These are phyloP conservation scores for Periconia macrospinosa DNA, from an alignment of 2,329 filamentous ascomycete species.

Conservation along the genomic window DNA sequence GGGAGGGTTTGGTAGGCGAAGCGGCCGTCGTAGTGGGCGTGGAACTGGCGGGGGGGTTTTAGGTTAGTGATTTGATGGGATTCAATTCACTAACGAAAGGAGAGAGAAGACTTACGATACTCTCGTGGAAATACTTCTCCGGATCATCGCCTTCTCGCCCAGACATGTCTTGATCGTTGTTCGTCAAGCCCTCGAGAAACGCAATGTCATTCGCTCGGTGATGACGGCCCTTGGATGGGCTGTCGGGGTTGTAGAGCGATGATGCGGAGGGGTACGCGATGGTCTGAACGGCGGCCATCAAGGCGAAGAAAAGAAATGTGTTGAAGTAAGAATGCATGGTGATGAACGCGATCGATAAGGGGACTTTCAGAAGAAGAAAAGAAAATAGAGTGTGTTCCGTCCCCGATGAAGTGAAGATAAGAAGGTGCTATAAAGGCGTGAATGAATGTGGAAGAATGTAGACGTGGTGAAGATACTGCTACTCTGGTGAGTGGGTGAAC, in stretches of 20 bases:
- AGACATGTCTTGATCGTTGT: constrained; percentile 10
- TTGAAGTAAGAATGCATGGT: background rate
- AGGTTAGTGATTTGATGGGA: background rate
- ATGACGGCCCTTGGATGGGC: background rate
- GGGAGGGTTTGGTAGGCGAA: constrained; percentile 53
- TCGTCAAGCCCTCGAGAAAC: constrained; percentile 9
- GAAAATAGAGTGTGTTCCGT: background rate
- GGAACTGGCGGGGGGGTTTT: constrained; percentile 46
- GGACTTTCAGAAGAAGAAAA: background rate
- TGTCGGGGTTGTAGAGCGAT: background rate
- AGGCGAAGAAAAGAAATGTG: background rate
- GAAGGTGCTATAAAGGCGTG: too few relatives aligned
- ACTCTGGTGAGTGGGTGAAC: too few relatives aligned
- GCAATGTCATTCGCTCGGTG: background rate
- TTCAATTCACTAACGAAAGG: background rate
- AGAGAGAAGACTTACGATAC: constrained; percentile 19
- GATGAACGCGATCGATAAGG: background rate
- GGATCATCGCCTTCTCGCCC: constrained; percentile 13
- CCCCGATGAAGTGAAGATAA: background rate
- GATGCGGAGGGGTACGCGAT: constrained; percentile 4
- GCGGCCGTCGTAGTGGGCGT: constrained; percentile 60
- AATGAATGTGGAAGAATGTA: background rate
- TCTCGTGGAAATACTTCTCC: constrained; percentile 41
- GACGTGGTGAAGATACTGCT: too few relatives aligned
- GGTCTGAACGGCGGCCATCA: background rate